phyloP scores from a whole-genome alignment of 2,329 filamentous ascomycete genomes.

The Fusarium sp. region DNA sequence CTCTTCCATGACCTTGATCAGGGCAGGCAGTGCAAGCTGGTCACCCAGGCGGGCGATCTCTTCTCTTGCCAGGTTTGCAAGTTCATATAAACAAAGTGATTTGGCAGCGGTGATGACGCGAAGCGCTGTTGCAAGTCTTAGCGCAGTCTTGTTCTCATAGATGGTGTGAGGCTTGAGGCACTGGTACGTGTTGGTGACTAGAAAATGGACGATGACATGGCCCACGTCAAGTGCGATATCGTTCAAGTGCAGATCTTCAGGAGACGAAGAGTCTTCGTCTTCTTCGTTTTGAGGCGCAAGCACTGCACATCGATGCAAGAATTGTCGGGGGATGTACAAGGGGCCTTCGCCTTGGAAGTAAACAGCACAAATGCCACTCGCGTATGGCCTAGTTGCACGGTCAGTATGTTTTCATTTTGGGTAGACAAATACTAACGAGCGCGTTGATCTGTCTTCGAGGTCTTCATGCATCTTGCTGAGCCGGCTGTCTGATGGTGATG shows the following conservation, averaged over 20 bases:
- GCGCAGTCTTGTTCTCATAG: background rate
- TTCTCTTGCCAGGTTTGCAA: background rate
- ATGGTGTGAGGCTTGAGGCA: background rate
- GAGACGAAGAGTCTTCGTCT: rapidly evolving
- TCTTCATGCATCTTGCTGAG: background rate
- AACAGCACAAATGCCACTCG: background rate
- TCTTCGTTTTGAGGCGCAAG: rapidly evolving
- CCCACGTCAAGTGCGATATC: background rate
- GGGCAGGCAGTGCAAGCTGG: background rate
- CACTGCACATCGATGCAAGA: background rate
- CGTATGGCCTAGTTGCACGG: background rate
- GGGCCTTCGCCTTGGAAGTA: background rate
- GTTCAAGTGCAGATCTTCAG: background rate
- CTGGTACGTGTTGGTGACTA: constrained; percentile 2
- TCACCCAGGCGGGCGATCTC: background rate
- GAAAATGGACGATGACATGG: constrained; percentile 18
- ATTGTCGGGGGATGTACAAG: background rate
- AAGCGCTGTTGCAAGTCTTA: background rate
- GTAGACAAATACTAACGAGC: background rate
- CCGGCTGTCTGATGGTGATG: no score
- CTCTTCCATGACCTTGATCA: background rate
- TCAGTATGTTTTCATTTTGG: background rate
- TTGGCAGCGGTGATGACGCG: background rate
- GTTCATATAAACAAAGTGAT: background rate
- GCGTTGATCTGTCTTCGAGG: background rate